These are phyloP conservation scores for Orbilia quercus DNA, from an alignment of 2,329 filamentous ascomycete species.

Conservation along the genomic window DNA sequence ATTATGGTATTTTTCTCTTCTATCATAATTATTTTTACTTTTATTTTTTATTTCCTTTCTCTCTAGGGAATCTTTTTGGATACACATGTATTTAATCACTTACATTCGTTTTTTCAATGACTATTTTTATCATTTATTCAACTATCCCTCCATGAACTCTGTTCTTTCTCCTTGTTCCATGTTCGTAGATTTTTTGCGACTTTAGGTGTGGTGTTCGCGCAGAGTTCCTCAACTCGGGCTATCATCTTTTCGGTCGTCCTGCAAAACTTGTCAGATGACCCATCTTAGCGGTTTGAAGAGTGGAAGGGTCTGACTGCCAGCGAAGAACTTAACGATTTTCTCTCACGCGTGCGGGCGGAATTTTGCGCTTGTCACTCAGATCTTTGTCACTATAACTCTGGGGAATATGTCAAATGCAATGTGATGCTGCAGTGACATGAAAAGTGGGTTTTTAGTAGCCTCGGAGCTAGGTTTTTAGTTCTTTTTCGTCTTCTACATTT, in stretches of 20 bases:
- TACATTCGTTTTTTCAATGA: neutral
- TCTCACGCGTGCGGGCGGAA: too few relatives aligned
- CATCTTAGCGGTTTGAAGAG: neutral
- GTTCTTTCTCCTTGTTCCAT: too few relatives aligned
- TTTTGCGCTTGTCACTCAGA: neutral
- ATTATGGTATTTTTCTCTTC: slow-evolving; percentile 7
- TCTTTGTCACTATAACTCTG: slow-evolving; percentile 11
- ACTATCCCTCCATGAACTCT: neutral
- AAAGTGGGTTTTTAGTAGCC: slow-evolving; percentile 2
- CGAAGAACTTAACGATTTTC: neutral
- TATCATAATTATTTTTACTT: neutral
- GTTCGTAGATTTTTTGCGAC: too few relatives aligned
- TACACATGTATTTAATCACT: slow-evolving; percentile 1
- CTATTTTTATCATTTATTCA: slow-evolving; percentile 11
- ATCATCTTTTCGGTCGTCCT: neutral
- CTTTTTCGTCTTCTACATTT: neutral
- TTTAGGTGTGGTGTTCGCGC: neutral
- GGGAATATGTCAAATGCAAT: slow-evolving; percentile 8
- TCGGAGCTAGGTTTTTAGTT: neutral
- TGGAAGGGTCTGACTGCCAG: neutral
- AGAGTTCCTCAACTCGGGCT: neutral
- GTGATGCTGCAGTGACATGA: slow-evolving; percentile 2
- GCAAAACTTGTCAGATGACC: slow-evolving; percentile 15
- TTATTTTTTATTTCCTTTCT: neutral
- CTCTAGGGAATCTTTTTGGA: neutral